phyloP scores from a whole-genome alignment of 2,329 filamentous ascomycete species.

The Talaromyces rugulosus region DNA sequence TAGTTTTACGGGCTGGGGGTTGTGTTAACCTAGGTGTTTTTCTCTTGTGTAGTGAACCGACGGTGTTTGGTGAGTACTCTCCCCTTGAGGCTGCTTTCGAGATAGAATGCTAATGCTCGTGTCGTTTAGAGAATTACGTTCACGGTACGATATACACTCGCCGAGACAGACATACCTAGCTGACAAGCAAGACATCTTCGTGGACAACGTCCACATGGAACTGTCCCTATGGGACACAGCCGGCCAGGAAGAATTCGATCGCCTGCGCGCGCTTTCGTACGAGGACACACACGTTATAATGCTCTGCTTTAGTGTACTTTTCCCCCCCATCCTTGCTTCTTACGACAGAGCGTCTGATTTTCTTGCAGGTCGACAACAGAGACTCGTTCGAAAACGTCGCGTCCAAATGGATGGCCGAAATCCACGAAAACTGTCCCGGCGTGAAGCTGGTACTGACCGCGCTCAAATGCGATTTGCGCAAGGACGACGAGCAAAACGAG shows the following conservation, averaged over 20 bases:
- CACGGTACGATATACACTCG: constrained; percentile 3
- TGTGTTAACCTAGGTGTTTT: constrained; percentile 19
- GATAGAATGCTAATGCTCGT: constrained; percentile 18
- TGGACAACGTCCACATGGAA: constrained; percentile 95
- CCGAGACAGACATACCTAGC: neutral
- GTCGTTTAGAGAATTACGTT: constrained; percentile 7
- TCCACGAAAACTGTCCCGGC: constrained; percentile 93
- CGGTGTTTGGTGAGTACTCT: constrained; percentile 65
- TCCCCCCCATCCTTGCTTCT: neutral
- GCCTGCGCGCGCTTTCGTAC: constrained; percentile 90
- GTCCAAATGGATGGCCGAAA: constrained; percentile 97
- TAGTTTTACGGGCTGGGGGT: neutral
- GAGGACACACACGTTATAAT: constrained; percentile 98
- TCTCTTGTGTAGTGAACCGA: constrained; percentile 64
- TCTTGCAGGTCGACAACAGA: constrained; percentile 70
- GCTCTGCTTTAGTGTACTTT: constrained; percentile 81
- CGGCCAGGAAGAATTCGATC: constrained; percentile 98
- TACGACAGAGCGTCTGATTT: neutral
- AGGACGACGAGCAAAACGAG: constrained; percentile 69
- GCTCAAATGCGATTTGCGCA: constrained; percentile 92
- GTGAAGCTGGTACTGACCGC: constrained; percentile 94
- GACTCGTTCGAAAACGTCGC: constrained; percentile 98
- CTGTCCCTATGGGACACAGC: constrained; percentile 97
- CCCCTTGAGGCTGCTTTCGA: neutral
- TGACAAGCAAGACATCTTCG: constrained; percentile 72